phyloP scores from a whole-genome alignment of 768 basidiomycete species.

The Sarcomyxa edulis region DNA sequence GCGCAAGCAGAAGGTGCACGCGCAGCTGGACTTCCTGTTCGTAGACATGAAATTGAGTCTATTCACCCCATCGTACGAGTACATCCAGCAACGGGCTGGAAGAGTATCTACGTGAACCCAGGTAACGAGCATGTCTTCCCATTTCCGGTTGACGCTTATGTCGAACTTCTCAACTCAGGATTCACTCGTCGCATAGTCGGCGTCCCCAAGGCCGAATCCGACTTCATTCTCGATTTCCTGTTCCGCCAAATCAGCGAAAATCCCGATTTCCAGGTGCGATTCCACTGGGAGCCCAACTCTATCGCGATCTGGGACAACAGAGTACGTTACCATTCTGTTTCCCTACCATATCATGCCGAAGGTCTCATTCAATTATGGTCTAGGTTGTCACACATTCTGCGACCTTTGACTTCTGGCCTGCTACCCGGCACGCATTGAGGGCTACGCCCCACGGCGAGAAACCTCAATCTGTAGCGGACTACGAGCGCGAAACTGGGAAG shows the following conservation, averaged over 20 bases:
- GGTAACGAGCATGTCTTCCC: constrained; percentile 28
- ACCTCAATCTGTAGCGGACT: constrained; percentile 71
- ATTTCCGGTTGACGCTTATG: neutral
- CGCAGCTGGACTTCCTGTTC: constrained; percentile 64
- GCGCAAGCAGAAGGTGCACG: constrained; percentile 74
- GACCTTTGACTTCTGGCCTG: constrained; percentile 80
- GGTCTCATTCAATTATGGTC: neutral
- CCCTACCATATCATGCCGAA: too few species aligned
- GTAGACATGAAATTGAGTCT: constrained; percentile 62
- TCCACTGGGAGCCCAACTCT: constrained; percentile 72
- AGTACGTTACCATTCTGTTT: constrained; percentile 30
- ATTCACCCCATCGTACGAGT: constrained; percentile 81
- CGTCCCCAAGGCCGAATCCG: constrained; percentile 79
- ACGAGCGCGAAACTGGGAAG: constrained; percentile 59
- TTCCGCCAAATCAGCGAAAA: constrained; percentile 68
- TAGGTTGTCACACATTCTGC: constrained; percentile 75
- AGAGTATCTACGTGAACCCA: constrained; percentile 78
- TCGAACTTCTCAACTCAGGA: constrained; percentile 42
- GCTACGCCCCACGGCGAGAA: constrained; percentile 79
- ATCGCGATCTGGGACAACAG: constrained; percentile 88
- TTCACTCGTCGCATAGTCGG: constrained; percentile 79
- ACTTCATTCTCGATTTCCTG: constrained; percentile 62
- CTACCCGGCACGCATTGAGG: constrained; percentile 71
- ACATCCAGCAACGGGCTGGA: constrained; percentile 81
- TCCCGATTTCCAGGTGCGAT: constrained; percentile 70